These are phyloP conservation scores for Ailanthus altissimus DNA, from an alignment of 345 rosid species.

Conservation along the genomic window DNA sequence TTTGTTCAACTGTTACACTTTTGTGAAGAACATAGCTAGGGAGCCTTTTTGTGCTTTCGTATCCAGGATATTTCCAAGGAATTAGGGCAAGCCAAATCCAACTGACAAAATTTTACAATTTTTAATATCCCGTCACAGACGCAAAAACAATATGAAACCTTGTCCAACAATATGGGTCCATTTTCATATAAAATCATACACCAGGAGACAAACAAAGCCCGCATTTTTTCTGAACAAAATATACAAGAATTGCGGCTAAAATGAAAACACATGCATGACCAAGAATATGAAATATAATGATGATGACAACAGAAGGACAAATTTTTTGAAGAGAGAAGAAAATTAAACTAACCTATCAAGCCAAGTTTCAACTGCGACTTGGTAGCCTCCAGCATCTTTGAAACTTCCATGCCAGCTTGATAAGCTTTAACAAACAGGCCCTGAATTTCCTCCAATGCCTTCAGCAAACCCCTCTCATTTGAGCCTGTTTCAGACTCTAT, in stretches of 20 bases:
- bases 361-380: conserved; percentile 37
- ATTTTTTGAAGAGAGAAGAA: not conserved
- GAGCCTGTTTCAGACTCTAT: conserved; percentile 28
- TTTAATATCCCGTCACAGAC: too few species aligned
- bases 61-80: not conserved
- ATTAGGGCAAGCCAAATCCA: too few species aligned
- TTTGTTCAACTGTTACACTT: not conserved
- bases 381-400: conserved; percentile 48
- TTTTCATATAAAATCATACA: not conserved
- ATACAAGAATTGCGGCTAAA: conserved; percentile 1
- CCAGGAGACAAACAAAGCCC: not conserved
- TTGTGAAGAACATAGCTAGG: not conserved
- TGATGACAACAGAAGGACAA: not conserved
- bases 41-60: not conserved
- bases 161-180: not conserved
- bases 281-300: not conserved
- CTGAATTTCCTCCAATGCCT: conserved; percentile 43
- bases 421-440: conserved; percentile 42
- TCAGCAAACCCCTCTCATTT: conserved; percentile 40
- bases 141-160: too few species aligned
- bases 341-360: conserved; percentile 32
- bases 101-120: too few species aligned
- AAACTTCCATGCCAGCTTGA: conserved; percentile 50
- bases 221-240: not conserved
- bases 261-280: not conserved